Base-by-base conservation (phyloP, 129 eudicot genomes). In the Saposhnikovia divaricata region DNA sequence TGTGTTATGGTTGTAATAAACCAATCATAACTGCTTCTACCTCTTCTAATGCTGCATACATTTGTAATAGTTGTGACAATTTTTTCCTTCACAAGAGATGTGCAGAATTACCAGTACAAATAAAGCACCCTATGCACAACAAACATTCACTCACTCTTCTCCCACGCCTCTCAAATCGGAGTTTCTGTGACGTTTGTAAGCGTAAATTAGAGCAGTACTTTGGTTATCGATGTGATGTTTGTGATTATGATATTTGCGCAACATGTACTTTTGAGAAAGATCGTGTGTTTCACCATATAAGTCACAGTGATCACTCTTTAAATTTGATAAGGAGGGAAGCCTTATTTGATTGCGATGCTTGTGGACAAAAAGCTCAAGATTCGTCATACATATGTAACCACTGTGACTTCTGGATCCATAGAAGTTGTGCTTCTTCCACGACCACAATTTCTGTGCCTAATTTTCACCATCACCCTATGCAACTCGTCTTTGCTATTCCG, bases 261-360 rank as follows among this genome's bases (percentile, higher is more conserved):
- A 7, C n/a, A 2, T 57, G 66, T 23, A 57, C 31, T 57, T 23
- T 57, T 23, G 66, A 57, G 8, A 5, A 23, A 57, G 66, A 57
- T 23, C 66, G 66, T 23, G 66, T 57, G 66, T 57, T 57, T 57
- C 31, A 57, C 8, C 66, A 57, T 57, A 6, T 9, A 23, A 57
- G 31, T 23, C 66, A 57, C 66, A 23, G 0, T 23, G 66, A 57
- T 23, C 66, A 57, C 11, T 57, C 66, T 8, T 57, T 57, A 8
- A 57, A 57, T 57, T 19, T 57, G 2, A n/a, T 59, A n/a, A 59
- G 68, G 34, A 59, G 68, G 34, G 68, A 59, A 59, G 34, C 68
- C 68, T 59, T 59, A n/a, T 59, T 59, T n/a, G 14, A n/a, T 25
- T 59, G 68, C n/a, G 68, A 59, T n/a, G 69, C 69, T n/a, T 61